A percentile compares a stretch with the other conserved stretches of the same genome.
phyloP scores from a whole-genome alignment of 2,329 filamentous ascomycete species.

The Aquanectria penicillioides region DNA sequence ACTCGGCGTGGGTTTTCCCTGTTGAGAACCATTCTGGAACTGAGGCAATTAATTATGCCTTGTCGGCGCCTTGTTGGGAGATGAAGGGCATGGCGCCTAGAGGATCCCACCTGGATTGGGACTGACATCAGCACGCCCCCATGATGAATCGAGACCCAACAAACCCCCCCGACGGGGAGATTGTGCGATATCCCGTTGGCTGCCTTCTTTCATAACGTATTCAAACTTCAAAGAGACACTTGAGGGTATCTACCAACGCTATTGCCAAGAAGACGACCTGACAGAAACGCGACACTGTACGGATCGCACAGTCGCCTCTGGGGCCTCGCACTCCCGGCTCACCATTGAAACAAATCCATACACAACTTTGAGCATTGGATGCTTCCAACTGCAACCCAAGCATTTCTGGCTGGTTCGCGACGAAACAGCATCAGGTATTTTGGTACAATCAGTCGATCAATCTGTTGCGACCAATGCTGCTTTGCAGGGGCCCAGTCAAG shows the following conservation, averaged over 20 bases:
- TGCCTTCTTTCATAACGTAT: background rate
- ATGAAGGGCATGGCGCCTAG: slow-evolving; percentile 6
- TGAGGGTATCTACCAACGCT: background rate
- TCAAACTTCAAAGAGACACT: background rate
- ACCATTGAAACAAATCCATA: slow-evolving; percentile 17
- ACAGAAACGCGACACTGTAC: slow-evolving; percentile 4
- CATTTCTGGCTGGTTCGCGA: slow-evolving; percentile 25
- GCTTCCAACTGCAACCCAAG: slow-evolving; percentile 23
- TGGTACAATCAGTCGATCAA: slow-evolving; percentile 42
- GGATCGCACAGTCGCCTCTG: background rate
- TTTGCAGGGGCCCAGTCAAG: slow-evolving; percentile 27
- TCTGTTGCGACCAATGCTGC: slow-evolving; percentile 28
- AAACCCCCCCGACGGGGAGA: slow-evolving; percentile 2
- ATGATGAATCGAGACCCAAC: slow-evolving; percentile 12
- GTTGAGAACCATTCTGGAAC: background rate
- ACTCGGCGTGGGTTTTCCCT: no score
- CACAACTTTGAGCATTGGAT: slow-evolving; percentile 16
- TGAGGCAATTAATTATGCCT: slow-evolving; percentile 24
- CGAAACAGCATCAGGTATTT: slow-evolving; percentile 37
- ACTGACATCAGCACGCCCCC: slow-evolving; percentile 2
- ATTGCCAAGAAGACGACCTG: background rate
- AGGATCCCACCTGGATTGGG: slow-evolving; percentile 17
- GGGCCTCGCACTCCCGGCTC: slow-evolving; percentile 13
- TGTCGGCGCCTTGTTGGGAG: slow-evolving; percentile 5
- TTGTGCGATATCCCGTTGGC: slow-evolving; percentile 6